A percentile compares a stretch with the other conserved stretches of the same genome.
phyloP scores from a whole-genome alignment of 176 grass and related monocot species.

The Elymus sibiricus region DNA sequence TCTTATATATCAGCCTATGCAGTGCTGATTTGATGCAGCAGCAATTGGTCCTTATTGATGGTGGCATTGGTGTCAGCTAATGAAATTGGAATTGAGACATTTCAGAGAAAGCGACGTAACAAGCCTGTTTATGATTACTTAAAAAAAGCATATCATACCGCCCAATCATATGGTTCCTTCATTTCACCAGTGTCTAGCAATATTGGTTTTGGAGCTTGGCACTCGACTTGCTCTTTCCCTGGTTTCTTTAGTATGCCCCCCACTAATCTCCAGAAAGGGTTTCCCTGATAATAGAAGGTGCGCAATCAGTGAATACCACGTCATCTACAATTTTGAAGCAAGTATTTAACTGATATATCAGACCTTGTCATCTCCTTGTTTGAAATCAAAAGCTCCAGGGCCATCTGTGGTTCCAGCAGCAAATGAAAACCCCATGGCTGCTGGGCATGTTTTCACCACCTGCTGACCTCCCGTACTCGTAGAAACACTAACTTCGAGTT shows the following conservation, averaged over 20 bases:
- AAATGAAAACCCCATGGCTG: constrained; percentile 89
- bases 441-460: constrained; percentile 77
- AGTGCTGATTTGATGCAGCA: neutral
- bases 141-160: constrained; percentile 52
- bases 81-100: neutral
- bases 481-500: constrained; percentile 65
- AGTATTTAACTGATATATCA: constrained; percentile 23
- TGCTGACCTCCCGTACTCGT: constrained; percentile 42
- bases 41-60: neutral
- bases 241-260: constrained; percentile 80
- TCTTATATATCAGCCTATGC: neutral
- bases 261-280: constrained; percentile 91
- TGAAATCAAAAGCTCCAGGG: constrained; percentile 91
- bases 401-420: constrained; percentile 96
- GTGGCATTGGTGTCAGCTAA: neutral
- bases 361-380: constrained; percentile 88
- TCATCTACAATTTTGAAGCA: constrained; percentile 1
- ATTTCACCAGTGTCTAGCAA: constrained; percentile 98
- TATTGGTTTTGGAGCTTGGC: constrained; percentile 94
- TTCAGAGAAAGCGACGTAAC: neutral
- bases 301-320: constrained; percentile 19
- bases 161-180: constrained; percentile 90
- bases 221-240: constrained; percentile 67
- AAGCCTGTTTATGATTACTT: neutral
- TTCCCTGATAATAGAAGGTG: constrained; percentile 59